These are phyloP conservation scores for Sporothrix protearum DNA, from an alignment of 2,329 filamentous ascomycete genomes.

Conservation along the genomic window DNA sequence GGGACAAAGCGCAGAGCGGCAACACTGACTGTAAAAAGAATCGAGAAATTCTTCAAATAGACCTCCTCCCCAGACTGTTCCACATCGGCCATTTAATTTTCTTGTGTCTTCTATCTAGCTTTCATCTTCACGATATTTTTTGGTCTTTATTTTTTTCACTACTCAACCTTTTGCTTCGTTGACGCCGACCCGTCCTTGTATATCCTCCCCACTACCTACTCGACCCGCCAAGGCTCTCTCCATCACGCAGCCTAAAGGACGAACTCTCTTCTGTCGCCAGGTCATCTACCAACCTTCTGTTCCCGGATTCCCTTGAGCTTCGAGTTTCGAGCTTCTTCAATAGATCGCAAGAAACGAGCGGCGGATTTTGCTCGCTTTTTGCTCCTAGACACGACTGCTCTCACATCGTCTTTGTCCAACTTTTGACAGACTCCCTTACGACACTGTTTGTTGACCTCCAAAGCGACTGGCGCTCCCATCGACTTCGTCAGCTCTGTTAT, in stretches of 20 bases:
- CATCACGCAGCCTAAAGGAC: background rate
- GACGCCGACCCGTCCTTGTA: constrained; percentile 2
- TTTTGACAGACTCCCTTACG: background rate
- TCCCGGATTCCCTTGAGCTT: background rate
- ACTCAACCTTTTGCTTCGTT: constrained; percentile 7
- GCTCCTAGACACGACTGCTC: no score
- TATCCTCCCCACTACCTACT: background rate
- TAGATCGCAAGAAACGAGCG: no score
- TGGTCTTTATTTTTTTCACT: background rate
- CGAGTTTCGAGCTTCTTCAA: background rate
- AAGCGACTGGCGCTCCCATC: background rate
- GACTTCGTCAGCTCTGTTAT: background rate
- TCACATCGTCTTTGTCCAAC: background rate
- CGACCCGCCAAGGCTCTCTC: background rate
- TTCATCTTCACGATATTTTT: background rate
- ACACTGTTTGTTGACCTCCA: background rate
- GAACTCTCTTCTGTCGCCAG: background rate
- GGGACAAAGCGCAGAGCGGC: background rate
- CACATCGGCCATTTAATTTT: background rate
- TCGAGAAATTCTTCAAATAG: background rate
- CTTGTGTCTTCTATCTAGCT: background rate
- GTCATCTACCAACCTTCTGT: background rate
- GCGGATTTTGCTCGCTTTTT: no score
- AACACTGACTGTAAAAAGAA: background rate
- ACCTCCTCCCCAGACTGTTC: background rate